Evolutionary conservation across 495 filamentous ascomycete genomes (phyloP), one percentile per base, ranked within the genome.

Genomic region (Neurospora sp.): DNA sequence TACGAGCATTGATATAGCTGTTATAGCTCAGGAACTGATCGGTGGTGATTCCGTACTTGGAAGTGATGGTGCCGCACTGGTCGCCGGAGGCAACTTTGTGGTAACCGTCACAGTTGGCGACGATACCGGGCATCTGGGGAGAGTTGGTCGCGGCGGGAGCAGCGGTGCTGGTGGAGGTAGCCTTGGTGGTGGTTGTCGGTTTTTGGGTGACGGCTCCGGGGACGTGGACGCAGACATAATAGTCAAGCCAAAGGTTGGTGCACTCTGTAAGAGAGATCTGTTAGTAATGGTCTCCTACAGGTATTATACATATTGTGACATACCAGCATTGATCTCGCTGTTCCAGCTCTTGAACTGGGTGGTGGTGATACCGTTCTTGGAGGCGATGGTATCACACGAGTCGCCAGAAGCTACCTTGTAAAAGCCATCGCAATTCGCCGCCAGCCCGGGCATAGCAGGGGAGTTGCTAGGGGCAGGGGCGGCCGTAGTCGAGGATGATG

Each of bases 331-430:
- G 44, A 83, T 82, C 22, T 79, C 79, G 53, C 80, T 81, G 73
- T 83, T 82, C 77, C 80, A 83, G 73, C 70, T 71, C 61, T 76
- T 75, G 18, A 83, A 75, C 70, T 79, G 69, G 39, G 71, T 59
- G 12, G 79, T 37, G 45, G 76, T 76, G 27, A 84, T 83, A 6
- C 77, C 71, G 61, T 76, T 35, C 14, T 68, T 45, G 8, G 70
- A 39, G 27, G 82, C 81, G 45, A 88, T 79, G 40, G 75, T 77
- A 2, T 71, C 70, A 74, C 86, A 88, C 70, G 75, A 78, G 69
- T 87, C 85, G 44, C 83, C 84, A 1, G 69, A 53, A n/a, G 71
- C 38, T 10, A 86, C 81, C 40, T 79, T 75, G 76, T 84, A 79
- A 75, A 84, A 87, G 35, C 78, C 74, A 71, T 81, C 74, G 75